These are phyloP conservation scores for Kwoniella newhampshirensis DNA, from an alignment of 768 basidiomycete species.

Conservation along the genomic window DNA sequence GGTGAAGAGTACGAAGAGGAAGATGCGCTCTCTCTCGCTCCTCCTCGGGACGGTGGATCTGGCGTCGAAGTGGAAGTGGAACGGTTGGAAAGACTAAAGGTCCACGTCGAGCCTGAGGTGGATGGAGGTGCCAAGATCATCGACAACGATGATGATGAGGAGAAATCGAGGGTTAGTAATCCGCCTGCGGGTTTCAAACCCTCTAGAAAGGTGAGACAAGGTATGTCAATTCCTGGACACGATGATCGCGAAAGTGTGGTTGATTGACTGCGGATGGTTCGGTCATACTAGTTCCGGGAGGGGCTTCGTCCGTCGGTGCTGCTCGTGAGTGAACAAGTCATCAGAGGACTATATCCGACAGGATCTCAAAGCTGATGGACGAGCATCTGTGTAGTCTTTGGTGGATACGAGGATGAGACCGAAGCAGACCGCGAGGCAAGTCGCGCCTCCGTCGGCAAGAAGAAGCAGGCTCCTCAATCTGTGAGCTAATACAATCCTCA, in stretches of 20 bases:
- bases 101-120: slow-evolving; percentile 40
- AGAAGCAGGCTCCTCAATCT: slow-evolving; percentile 32
- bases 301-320: slow-evolving; percentile 39
- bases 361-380: background rate
- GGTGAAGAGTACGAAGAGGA: slow-evolving; percentile 50
- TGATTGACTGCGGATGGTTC: background rate
- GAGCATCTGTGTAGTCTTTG: slow-evolving; percentile 41
- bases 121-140: slow-evolving; percentile 40
- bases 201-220: slow-evolving; percentile 49
- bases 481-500: background rate
- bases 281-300: slow-evolving; percentile 36
- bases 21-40: slow-evolving; percentile 51
- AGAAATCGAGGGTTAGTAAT: slow-evolving; percentile 27
- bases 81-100: slow-evolving; percentile 40
- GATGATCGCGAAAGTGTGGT: background rate
- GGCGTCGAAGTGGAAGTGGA: slow-evolving; percentile 46
- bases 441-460: slow-evolving; percentile 26
- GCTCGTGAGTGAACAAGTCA: slow-evolving; percentile 26
- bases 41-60: slow-evolving; percentile 43
- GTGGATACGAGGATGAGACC: slow-evolving; percentile 42
- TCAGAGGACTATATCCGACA: background rate
- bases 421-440: slow-evolving; percentile 30
- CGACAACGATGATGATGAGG: slow-evolving; percentile 15
- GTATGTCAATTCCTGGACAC: slow-evolving; percentile 22
- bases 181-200: slow-evolving; percentile 43